Conservation (phyloP, 108 stramenopile species). For the Skeletonema marinoi region DNA sequence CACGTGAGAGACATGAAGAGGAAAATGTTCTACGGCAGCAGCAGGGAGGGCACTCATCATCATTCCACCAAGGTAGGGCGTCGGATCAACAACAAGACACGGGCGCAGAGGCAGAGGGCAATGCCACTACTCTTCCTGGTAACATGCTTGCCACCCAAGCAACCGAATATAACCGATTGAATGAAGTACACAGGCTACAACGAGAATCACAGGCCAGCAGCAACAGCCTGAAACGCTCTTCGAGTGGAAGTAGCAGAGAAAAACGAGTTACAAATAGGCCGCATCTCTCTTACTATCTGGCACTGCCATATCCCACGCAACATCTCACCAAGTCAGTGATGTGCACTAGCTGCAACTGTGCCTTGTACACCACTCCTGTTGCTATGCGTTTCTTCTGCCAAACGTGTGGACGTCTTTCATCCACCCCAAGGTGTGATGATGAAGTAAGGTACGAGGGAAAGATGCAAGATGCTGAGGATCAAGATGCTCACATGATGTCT, state of each 20-base stretch:
- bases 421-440: not conserved
- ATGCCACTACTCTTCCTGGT: not conserved
- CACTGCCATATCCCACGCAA: not conserved
- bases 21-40: not conserved
- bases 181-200: not conserved
- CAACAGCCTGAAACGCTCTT: not conserved
- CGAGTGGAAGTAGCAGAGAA: not conserved
- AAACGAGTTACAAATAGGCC: not conserved
- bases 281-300: not conserved
- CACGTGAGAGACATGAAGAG: not conserved
- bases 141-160: not conserved
- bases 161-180: not conserved
- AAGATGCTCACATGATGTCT: not conserved
- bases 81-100: not conserved
- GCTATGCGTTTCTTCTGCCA: not conserved
- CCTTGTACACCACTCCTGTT: not conserved
- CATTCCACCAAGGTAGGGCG: not conserved
- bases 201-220: not conserved
- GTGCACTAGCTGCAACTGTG: not conserved
- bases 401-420: not conserved
- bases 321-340: not conserved
- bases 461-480: not conserved
- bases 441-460: not conserved
- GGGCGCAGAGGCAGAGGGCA: not conserved
- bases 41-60: not conserved